These are phyloP conservation scores for Tanacetum coccineum DNA, from an alignment of 129 eudicot genomes.

Conservation along the genomic window DNA sequence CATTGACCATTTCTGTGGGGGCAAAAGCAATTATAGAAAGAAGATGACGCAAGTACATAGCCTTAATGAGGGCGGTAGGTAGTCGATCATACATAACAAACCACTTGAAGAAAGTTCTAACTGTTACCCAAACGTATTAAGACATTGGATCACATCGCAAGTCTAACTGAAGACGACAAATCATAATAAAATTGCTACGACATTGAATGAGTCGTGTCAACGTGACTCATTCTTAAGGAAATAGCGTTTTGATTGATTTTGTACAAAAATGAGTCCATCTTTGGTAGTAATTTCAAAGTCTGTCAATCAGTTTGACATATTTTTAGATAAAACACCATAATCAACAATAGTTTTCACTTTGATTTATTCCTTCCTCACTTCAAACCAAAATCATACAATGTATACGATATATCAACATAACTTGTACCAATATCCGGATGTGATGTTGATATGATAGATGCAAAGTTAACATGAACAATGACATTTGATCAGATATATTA, in stretches of 20 bases:
- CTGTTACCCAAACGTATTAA: neutral
- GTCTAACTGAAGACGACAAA: neutral
- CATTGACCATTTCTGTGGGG: neutral
- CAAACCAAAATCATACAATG: neutral
- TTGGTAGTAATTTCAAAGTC: neutral
- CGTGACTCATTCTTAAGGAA: neutral
- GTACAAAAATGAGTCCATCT: neutral
- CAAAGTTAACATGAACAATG: neutral
- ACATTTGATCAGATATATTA: neutral
- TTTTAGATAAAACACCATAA: neutral
- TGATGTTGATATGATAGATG: constrained; percentile 1
- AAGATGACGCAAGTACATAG: neutral
- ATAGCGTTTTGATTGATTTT: neutral
- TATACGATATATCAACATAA: neutral
- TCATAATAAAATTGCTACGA: neutral
- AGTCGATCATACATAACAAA: neutral
- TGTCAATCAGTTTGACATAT: neutral
- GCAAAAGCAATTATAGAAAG: neutral
- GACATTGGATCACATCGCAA: neutral
- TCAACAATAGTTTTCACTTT: neutral
- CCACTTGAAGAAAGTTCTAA: neutral
- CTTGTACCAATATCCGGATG: neutral
- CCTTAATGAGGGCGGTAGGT: neutral
- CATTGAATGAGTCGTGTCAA: neutral
- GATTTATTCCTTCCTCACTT: neutral